Evolutionary conservation across 768 basidiomycete species (phyloP), one percentile per base, ranked within the genome.

Genomic region (Lentinula guzmanii): DNA sequence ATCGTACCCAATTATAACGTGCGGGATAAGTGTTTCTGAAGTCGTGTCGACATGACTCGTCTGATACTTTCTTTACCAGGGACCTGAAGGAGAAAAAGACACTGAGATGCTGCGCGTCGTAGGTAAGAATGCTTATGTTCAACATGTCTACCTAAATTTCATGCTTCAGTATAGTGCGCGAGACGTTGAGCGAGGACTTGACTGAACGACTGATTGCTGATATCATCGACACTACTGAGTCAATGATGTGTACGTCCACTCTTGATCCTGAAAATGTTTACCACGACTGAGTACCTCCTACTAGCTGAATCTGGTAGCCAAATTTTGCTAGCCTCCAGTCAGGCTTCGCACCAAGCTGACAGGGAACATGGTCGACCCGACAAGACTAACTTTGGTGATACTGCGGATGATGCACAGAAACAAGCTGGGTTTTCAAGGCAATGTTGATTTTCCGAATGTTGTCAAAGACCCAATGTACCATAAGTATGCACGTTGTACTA

Each of bases 31-130:
- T 6, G 21, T 31, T 28, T 33, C 34, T 35, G 28, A 24, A 24
- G 18, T 28, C 13, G 15, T 16, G 18, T 56, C 7, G 9, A 34
- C 7, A 28, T n/a, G 2, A 16, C 11, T 8, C 6, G 4, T 65
- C 41, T 18, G 45, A n/a, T 9, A 21, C 42, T 13, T 28, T 33
- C 24, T 31, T 46, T 4, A 28, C 0, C 8, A 78, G 77, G 79
- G 83, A 31, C 83, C 86, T 0, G 75, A 77, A 31, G 78, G 77
- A 46, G 79, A 76, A 57, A 77, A 83, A 58, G 73, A 79, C 1
- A 75, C 76, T 34, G 84, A 88, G 68, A 84, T 87, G 55, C 75
- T 86, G 33, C 80, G 85, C 55, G 82, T 85, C 41, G 85, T 86
- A 53, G 77, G 76, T 76, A 58, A 61, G 76, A 69, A 58, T 16